phyloP scores from a whole-genome alignment of 2,329 filamentous ascomycete species.

The Xylariaceae sp. region DNA sequence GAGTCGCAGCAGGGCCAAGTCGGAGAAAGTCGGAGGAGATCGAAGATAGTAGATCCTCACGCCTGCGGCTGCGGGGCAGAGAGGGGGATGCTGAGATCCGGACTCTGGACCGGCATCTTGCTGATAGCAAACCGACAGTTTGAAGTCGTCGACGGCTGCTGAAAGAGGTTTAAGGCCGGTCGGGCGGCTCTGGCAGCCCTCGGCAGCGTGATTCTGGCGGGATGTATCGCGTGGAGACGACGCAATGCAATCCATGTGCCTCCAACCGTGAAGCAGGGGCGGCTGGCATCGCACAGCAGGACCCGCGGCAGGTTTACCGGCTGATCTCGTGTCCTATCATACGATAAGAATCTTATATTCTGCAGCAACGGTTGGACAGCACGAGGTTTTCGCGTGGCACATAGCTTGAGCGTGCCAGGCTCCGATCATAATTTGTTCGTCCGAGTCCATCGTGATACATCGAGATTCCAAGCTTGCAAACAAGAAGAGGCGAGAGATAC shows the following conservation, averaged over 20 bases:
- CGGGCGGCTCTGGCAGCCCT: neutral
- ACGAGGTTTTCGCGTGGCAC: no score
- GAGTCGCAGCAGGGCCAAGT: neutral
- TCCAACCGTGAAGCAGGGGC: no score
- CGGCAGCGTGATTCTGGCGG: neutral
- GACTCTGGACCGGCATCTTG: neutral
- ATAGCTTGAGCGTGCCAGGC: no score
- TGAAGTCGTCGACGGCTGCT: neutral
- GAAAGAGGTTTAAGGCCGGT: neutral
- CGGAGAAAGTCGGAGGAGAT: constrained; percentile 16
- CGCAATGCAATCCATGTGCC: neutral
- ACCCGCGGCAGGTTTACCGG: no score
- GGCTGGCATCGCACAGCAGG: no score
- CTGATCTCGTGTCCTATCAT: no score
- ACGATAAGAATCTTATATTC: no score
- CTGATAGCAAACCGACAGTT: neutral
- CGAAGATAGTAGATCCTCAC: neutral
- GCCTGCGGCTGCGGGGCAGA: constrained; percentile 14
- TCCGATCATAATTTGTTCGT: no score
- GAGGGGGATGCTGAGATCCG: neutral
- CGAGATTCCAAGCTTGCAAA: no score
- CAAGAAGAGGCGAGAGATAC: no score
- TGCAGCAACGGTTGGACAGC: no score
- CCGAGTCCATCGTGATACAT: no score
- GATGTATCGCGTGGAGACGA: neutral